phyloP scores from a whole-genome alignment of 2,329 filamentous ascomycete genomes.

The Piedraia hortae region DNA sequence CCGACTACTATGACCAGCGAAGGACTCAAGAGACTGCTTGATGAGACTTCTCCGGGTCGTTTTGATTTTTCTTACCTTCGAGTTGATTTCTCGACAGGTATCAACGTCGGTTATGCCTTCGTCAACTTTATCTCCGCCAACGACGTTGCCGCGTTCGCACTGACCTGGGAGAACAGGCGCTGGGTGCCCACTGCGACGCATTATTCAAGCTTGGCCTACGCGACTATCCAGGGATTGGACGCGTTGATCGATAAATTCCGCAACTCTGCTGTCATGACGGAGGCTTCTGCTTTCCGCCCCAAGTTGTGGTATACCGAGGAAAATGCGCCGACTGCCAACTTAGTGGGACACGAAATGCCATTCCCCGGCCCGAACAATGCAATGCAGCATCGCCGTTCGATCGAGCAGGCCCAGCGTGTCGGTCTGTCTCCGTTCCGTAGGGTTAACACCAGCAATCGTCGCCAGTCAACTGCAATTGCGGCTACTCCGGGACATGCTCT shows the following conservation, averaged over 20 bases:
- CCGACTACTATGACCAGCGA: background rate
- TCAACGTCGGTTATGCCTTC: background rate
- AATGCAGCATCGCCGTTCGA: too few species aligned
- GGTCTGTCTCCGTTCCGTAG: too few species aligned
- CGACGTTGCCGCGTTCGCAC: background rate
- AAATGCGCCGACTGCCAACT: background rate
- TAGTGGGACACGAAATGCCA: too few species aligned
- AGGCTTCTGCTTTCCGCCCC: background rate
- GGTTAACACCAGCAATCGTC: too few species aligned
- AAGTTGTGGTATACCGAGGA: background rate
- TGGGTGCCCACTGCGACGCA: background rate
- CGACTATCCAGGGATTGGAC: background rate
- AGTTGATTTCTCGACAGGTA: background rate
- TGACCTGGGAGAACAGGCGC: background rate
- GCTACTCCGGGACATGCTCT: too few species aligned
- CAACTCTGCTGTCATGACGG: background rate
- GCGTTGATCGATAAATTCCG: conserved; percentile 1
- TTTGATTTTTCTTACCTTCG: background rate
- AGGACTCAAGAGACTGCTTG: background rate
- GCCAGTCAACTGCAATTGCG: too few species aligned
- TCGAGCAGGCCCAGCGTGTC: too few species aligned
- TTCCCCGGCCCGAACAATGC: too few species aligned
- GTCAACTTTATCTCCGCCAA: background rate
- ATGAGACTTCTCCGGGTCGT: background rate
- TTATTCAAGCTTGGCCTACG: background rate